A percentile compares a stretch with the other conserved stretches of the same genome.
These are phyloP conservation scores for Tetracladium setigerum DNA, from an alignment of 495 filamentous ascomycete species.

Conservation along the genomic window DNA sequence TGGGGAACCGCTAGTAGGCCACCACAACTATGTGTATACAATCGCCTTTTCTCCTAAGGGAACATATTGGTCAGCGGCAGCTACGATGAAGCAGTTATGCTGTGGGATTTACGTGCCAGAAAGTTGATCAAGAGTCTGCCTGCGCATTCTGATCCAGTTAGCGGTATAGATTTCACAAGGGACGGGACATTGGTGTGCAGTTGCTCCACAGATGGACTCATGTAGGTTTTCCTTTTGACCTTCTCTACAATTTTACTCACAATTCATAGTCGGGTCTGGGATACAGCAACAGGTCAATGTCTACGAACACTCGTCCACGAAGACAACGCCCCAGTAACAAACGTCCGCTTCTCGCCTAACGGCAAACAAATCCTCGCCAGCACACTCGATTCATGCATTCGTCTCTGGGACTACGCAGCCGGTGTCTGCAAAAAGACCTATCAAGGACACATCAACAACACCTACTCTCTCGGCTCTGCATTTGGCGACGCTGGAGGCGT, in stretches of 20 bases:
- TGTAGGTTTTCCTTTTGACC: constrained; percentile 36
- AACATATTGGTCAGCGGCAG: constrained; percentile 92
- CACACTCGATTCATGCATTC: constrained; percentile 80
- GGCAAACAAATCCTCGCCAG: constrained; percentile 87
- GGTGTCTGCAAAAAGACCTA: constrained; percentile 92
- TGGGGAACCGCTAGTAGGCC: constrained; percentile 60
- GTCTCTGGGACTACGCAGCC: constrained; percentile 90
- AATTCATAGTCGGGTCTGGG: constrained; percentile 67
- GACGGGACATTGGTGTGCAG: constrained; percentile 89
- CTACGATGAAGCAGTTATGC: constrained; percentile 93
- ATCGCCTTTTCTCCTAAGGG: constrained; percentile 89
- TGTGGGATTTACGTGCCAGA: constrained; percentile 90
- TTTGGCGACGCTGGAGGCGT: constrained; percentile 61
- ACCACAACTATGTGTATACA: constrained; percentile 93
- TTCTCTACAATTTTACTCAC: not conserved
- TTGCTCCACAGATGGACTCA: constrained; percentile 84
- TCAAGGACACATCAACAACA: constrained; percentile 82
- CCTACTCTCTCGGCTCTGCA: constrained; percentile 72
- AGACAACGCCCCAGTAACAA: constrained; percentile 88
- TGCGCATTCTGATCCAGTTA: constrained; percentile 90
- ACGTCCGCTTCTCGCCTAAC: constrained; percentile 87
- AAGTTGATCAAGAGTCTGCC: constrained; percentile 81
- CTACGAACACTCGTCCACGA: constrained; percentile 91
- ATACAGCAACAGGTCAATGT: constrained; percentile 92
- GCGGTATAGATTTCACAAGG: constrained; percentile 83